Conservation (phyloP, 2,329 filamentous ascomycete genomes). For the Tolypocladium amazonense region DNA sequence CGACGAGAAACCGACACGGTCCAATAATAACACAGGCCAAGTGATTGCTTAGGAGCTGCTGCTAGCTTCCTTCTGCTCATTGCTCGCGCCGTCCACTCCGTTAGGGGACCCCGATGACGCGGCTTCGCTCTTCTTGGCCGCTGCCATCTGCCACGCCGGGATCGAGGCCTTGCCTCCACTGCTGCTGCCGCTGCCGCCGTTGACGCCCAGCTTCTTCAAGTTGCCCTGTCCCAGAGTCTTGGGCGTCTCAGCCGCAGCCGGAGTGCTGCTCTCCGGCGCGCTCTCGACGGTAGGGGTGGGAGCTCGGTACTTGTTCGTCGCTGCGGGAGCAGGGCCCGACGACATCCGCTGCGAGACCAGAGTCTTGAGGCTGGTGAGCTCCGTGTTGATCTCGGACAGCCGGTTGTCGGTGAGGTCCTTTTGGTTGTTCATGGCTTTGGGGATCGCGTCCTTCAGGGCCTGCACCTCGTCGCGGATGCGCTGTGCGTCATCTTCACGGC, state of each 20-base stretch:
- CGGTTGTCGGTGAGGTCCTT: slow-evolving; percentile 74
- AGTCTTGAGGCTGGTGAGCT: slow-evolving; percentile 87
- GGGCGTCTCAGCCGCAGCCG: slow-evolving; percentile 15
- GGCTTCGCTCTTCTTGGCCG: slow-evolving; percentile 40
- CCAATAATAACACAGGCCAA: neutral
- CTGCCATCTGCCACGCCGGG: slow-evolving; percentile 70
- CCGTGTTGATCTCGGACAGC: slow-evolving; percentile 73
- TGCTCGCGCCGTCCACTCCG: slow-evolving; percentile 12
- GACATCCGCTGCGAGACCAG: slow-evolving; percentile 59
- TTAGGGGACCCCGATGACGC: slow-evolving; percentile 15
- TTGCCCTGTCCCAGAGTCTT: slow-evolving; percentile 19
- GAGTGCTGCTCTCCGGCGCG: slow-evolving; percentile 11
- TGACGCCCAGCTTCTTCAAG: slow-evolving; percentile 20
- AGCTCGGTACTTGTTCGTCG: slow-evolving; percentile 12
- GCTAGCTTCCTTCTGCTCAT: slow-evolving; percentile 2
- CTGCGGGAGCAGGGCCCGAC: slow-evolving; percentile 16
- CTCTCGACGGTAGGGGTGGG: slow-evolving; percentile 10
- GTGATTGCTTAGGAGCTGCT: slow-evolving; percentile 1
- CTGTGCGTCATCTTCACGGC: slow-evolving; percentile 79
- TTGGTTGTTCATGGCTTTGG: slow-evolving; percentile 78
- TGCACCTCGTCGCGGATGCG: slow-evolving; percentile 80
- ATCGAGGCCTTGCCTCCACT: slow-evolving; percentile 54
- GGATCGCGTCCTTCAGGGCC: slow-evolving; percentile 72
- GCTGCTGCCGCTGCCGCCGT: slow-evolving; percentile 10
- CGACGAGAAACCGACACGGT: neutral